Conservation (phyloP, 371 early-diverging fungal species). For the Mucor sp. region DNA sequence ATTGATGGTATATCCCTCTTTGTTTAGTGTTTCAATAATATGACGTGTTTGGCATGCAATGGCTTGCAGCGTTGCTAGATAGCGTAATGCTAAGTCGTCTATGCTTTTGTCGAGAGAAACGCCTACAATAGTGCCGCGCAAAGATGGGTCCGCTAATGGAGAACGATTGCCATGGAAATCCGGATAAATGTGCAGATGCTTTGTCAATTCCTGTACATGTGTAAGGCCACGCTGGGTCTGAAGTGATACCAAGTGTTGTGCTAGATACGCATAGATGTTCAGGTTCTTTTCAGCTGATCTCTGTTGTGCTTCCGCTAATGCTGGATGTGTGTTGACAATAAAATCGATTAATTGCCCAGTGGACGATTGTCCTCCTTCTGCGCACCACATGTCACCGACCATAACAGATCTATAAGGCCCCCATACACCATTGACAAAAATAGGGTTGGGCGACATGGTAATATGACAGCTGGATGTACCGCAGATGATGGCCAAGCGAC, state of each 20-base stretch:
- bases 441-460: slow-evolving; percentile 55
- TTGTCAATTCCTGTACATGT: slow-evolving; percentile 49
- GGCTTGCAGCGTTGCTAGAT: slow-evolving; percentile 67
- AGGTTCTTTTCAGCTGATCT: slow-evolving; percentile 18
- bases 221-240: slow-evolving; percentile 24
- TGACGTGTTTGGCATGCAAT: slow-evolving; percentile 67
- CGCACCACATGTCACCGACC: slow-evolving; percentile 61
- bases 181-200: slow-evolving; percentile 66
- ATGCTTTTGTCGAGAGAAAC: slow-evolving; percentile 57
- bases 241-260: slow-evolving; percentile 40
- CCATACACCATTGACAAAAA: slow-evolving; percentile 65
- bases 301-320: slow-evolving; percentile 38
- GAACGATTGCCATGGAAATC: slow-evolving; percentile 83
- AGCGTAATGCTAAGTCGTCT: slow-evolving; percentile 60
- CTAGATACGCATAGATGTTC: slow-evolving; percentile 54
- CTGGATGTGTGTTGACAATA: slow-evolving; percentile 61
- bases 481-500: slow-evolving; percentile 70
- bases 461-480: slow-evolving; percentile 79
- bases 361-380: slow-evolving; percentile 78
- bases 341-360: slow-evolving; percentile 73
- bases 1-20: slow-evolving; percentile 59
- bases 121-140: slow-evolving; percentile 68
- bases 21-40: slow-evolving; percentile 59
- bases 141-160: slow-evolving; percentile 68
- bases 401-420: slow-evolving; percentile 72